Percentiles rank a stretch among this genome's conserved stretches.
Conservation (phyloP, 2,329 filamentous ascomycete genomes). For the Claviceps sp. region DNA sequence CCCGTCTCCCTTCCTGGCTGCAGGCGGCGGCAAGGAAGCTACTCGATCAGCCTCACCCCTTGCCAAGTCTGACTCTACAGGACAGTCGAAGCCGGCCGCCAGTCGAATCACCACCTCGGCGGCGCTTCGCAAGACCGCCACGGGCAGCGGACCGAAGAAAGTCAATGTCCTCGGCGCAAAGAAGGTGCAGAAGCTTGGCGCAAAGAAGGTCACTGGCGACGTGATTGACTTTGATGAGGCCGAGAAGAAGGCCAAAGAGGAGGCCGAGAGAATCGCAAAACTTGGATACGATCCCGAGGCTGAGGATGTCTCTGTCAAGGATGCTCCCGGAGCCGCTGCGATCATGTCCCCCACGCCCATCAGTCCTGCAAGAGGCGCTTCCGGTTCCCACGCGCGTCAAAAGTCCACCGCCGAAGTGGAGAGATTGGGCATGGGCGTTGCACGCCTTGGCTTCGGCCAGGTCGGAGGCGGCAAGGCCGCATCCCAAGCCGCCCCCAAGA, state of each 20-base stretch:
- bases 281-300: constrained; percentile 91
- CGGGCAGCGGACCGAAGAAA: constrained; percentile 57
- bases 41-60: constrained; percentile 78
- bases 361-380: constrained; percentile 46
- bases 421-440: constrained; percentile 77
- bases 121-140: constrained; percentile 64
- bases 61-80: constrained; percentile 42
- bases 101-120: constrained; percentile 65
- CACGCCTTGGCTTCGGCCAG: constrained; percentile 77
- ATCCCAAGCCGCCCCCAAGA: constrained; percentile 41
- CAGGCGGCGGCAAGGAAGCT: constrained; percentile 52
- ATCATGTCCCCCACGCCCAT: constrained; percentile 64
- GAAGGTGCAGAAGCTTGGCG: constrained; percentile 75
- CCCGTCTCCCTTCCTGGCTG: constrained; percentile 78
- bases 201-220: constrained; percentile 74
- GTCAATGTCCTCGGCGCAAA: constrained; percentile 75
- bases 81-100: constrained; percentile 44
- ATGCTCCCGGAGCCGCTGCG: constrained; percentile 40
- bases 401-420: constrained; percentile 70
- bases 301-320: constrained; percentile 43
- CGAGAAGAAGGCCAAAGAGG: constrained; percentile 93
- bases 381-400: constrained; percentile 41
- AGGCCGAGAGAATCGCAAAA: constrained; percentile 90
- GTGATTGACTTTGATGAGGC: constrained; percentile 93
- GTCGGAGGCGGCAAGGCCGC: constrained; percentile 51